Base-by-base conservation (phyloP, 306 rosid species). In the Geum urbanum region DNA sequence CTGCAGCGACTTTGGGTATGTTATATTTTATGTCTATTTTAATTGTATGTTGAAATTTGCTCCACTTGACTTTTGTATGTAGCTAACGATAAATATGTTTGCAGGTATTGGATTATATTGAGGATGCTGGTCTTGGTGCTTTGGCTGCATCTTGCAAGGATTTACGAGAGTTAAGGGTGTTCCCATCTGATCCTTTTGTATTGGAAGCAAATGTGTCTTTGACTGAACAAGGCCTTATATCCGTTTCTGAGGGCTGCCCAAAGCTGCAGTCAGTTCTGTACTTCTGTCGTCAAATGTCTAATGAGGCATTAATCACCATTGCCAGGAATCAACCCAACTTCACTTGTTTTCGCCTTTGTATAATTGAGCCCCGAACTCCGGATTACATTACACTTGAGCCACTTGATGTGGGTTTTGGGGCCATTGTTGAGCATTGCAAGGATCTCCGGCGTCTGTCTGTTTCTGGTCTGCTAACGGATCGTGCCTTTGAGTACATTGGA, bases 341-440 rank as follows among this genome's bases (percentile, higher is more conserved):
- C 78, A 88, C 99, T 14, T 87, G 89, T 59, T 94, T 94, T 67
- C 92, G 99, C 37, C 87, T 94, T 7, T 94, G 99, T 72, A 94
- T 94, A 72, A 86, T 94, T 63, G 99, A 91, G 76, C 99, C 99
- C 53, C 69, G 46, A 40, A 79, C 80, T 53, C 91, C 95, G 0
- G 99, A 94, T 64, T 91, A 94, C 77, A 77, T 80, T 63, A 94
- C 97, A 40, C 79, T 2, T 27, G 73, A 89, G 74, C 77, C 99
- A 0, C 77, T 94, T 79, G 99, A 94, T 81, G 71, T 39, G 43
- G 99, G 99, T 56, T 94, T 94, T 76, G 97, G 99, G 66, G 97
- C 99, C 74, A 89, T 94, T 78, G 97, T 94, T n/a, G 88, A 91
- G 87, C 90, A 86, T 74, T 94, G 99, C 85, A 94, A 89, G 75